A percentile compares a stretch with the other conserved stretches of the same genome.
phyloP scores from a whole-genome alignment of 2,329 filamentous ascomycete genomes.

The Trichophyton benhamiae region DNA sequence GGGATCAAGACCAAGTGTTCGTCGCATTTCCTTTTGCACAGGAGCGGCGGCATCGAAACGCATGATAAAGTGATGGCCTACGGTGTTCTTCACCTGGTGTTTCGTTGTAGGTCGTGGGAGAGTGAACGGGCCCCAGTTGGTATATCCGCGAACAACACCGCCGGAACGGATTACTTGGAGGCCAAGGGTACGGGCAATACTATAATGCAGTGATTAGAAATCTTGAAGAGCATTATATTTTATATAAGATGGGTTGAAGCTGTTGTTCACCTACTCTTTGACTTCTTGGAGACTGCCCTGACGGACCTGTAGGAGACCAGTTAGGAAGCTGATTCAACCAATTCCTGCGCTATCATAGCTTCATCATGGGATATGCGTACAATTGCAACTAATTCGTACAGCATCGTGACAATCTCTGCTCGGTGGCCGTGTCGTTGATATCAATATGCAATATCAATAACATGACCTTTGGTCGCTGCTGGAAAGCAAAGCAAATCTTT shows the following conservation, averaged over 20 bases:
- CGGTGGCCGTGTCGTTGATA: neutral
- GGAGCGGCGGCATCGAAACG: slow-evolving; percentile 72
- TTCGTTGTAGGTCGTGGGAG: slow-evolving; percentile 68
- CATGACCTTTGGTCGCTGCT: neutral
- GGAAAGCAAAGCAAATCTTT: neutral
- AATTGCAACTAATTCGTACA: slow-evolving; percentile 96
- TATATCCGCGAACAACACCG: slow-evolving; percentile 81
- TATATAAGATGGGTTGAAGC: neutral
- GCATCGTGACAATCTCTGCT: slow-evolving; percentile 44
- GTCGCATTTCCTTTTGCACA: slow-evolving; percentile 62
- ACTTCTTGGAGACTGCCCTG: slow-evolving; percentile 82
- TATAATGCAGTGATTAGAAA: slow-evolving; percentile 27
- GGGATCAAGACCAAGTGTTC: slow-evolving; percentile 71
- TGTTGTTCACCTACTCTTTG: slow-evolving; percentile 59
- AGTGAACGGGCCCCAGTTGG: slow-evolving; percentile 89
- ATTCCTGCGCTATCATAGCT: neutral
- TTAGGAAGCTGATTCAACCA: neutral
- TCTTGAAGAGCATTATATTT: slow-evolving; percentile 4
- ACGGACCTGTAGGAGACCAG: slow-evolving; percentile 54
- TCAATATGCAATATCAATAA: neutral
- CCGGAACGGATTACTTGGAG: slow-evolving; percentile 67
- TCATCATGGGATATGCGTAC: slow-evolving; percentile 42
- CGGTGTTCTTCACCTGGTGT: slow-evolving; percentile 70
- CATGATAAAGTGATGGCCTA: slow-evolving; percentile 96
- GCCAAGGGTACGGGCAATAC: slow-evolving; percentile 78